These are phyloP conservation scores for Kwoniella dendrophila DNA, from an alignment of 768 basidiomycete species.

Conservation along the genomic window DNA sequence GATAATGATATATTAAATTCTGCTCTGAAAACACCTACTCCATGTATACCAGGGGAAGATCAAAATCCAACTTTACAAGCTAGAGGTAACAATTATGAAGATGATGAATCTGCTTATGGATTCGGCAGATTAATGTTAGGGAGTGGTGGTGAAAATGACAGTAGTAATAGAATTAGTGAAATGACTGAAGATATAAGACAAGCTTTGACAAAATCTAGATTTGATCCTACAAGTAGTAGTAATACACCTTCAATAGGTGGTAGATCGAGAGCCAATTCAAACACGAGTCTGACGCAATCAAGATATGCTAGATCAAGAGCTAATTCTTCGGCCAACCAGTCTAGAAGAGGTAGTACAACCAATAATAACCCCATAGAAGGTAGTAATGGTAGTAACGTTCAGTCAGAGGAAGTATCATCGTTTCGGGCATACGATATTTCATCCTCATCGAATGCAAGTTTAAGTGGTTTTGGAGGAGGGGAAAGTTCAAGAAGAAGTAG, in stretches of 20 bases:
- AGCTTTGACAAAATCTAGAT: constrained; percentile 30
- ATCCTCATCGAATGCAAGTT: not conserved
- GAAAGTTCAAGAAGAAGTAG: constrained; percentile 31
- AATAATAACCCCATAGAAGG: too few relatives aligned
- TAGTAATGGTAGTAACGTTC: not conserved
- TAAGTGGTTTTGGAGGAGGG: constrained; percentile 7
- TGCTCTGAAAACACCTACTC: constrained; percentile 28
- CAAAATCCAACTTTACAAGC: constrained; percentile 43
- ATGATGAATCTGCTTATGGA: constrained; percentile 44
- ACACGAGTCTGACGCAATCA: not conserved
- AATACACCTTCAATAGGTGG: not conserved
- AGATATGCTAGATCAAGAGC: constrained; percentile 14
- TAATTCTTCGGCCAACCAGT: constrained; percentile 7
- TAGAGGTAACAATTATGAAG: constrained; percentile 36
- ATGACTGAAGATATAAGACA: constrained; percentile 43
- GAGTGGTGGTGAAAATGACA: constrained; percentile 20
- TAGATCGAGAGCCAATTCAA: constrained; percentile 30
- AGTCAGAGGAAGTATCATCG: constrained; percentile 20
- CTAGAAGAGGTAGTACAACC: constrained; percentile 15
- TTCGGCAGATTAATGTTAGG: constrained; percentile 34
- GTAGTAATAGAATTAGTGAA: constrained; percentile 25
- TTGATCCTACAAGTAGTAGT: constrained; percentile 16
- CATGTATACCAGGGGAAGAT: constrained; percentile 33
- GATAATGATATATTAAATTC: constrained; percentile 28
- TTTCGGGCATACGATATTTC: constrained; percentile 24